Evolutionary conservation across 257 asterid species (phyloP).

Genomic region (Jasminum sambac): DNA sequence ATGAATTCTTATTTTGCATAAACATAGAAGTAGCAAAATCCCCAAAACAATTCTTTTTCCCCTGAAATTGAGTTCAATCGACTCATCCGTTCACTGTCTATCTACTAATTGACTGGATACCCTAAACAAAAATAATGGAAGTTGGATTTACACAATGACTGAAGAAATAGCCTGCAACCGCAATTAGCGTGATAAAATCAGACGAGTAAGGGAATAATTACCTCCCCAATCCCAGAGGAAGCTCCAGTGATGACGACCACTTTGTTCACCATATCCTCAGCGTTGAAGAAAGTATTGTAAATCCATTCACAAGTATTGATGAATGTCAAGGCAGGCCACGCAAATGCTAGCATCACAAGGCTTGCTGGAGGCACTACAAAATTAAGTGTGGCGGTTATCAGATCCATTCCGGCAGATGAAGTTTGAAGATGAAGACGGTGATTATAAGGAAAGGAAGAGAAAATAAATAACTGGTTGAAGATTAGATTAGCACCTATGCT

Average conservation of each 20-base stretch:
- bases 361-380: conserved; percentile 86
- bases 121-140: not conserved
- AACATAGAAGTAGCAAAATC: not conserved
- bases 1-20: not conserved
- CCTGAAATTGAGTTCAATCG: not conserved
- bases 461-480: conserved; percentile 29
- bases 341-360: conserved; percentile 72
- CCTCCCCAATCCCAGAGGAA: conserved; percentile 97
- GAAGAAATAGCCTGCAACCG: too few relatives aligned
- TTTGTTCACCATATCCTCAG: conserved; percentile 60
- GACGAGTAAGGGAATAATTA: conserved; percentile 4
- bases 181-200: not conserved
- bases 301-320: conserved; percentile 68
- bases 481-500: conserved; percentile 40
- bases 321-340: conserved; percentile 86
- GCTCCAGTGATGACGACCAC: conserved; percentile 91
- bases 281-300: conserved; percentile 40
- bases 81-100: not conserved
- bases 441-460: too few relatives aligned
- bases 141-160: too few relatives aligned
- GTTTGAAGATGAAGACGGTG: not conserved
- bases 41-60: not conserved
- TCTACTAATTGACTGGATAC: not conserved
- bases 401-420: conserved; percentile 46
- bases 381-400: conserved; percentile 53